phyloP scores from a whole-genome alignment of 768 basidiomycete genomes.

The Tylopilus rubrobrunneus region DNA sequence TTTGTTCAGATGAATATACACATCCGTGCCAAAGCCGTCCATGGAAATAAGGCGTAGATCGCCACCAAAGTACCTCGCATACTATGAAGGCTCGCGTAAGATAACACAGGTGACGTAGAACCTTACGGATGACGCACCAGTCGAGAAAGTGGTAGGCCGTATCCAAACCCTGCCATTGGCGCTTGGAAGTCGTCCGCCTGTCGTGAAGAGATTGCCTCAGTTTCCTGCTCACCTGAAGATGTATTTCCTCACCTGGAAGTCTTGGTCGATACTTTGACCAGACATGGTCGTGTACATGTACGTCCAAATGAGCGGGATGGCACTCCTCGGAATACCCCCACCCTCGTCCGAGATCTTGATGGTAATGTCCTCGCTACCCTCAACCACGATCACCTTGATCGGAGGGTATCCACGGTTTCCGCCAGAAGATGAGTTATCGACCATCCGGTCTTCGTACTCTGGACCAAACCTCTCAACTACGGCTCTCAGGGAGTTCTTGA shows the following conservation, averaged over 20 bases:
- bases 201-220: background rate
- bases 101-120: background rate
- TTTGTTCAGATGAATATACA: slow-evolving; percentile 88
- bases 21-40: slow-evolving; percentile 97
- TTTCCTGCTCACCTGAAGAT: background rate
- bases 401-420: slow-evolving; percentile 17
- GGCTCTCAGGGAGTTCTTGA: slow-evolving; percentile 96
- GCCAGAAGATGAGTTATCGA: background rate
- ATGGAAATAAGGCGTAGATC: slow-evolving; percentile 95
- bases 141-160: slow-evolving; percentile 88
- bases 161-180: slow-evolving; percentile 96
- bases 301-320: slow-evolving; percentile 96
- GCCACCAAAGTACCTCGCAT: slow-evolving; percentile 93
- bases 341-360: slow-evolving; percentile 99
- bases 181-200: slow-evolving; percentile 88
- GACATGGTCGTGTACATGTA: slow-evolving; percentile 94
- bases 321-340: slow-evolving; percentile 78
- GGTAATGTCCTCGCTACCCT: slow-evolving; percentile 97
- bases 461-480: slow-evolving; percentile 90
- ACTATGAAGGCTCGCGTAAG: slow-evolving; percentile 39
- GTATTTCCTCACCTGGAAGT: slow-evolving; percentile 43
- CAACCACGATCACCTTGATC: slow-evolving; percentile 66
- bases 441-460: slow-evolving; percentile 55
- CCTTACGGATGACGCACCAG: slow-evolving; percentile 50
- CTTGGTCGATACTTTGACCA: slow-evolving; percentile 65